These are phyloP conservation scores for Wickerhamomyces mucosus DNA, from an alignment of 805 yeast genomes.

Conservation along the genomic window DNA sequence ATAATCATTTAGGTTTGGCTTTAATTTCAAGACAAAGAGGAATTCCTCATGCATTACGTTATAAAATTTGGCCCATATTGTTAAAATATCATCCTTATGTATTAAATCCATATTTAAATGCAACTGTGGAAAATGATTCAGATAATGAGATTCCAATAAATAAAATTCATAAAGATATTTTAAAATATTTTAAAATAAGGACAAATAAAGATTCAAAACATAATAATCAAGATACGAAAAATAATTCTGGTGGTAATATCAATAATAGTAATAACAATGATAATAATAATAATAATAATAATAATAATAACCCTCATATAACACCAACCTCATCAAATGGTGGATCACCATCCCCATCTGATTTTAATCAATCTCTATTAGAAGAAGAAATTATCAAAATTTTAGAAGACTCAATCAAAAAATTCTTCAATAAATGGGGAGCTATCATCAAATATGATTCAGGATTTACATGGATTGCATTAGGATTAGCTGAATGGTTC, in stretches of 20 bases:
- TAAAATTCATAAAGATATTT: conserved; percentile 45
- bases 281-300: neutral
- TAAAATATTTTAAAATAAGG: conserved; percentile 45
- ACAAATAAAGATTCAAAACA: conserved; percentile 4
- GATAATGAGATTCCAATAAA: conserved; percentile 20
- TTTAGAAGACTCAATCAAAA: conserved; percentile 49
- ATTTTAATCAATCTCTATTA: conserved; percentile 19
- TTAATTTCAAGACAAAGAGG: conserved; percentile 76
- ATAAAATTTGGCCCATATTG: conserved; percentile 76
- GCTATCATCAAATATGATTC: conserved; percentile 65
- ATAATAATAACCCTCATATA: neutral
- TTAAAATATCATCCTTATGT: conserved; percentile 82
- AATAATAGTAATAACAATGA: conserved; percentile 1
- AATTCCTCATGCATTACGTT: conserved; percentile 72
- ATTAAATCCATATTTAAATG: conserved; percentile 59
- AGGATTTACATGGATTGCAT: conserved; percentile 81
- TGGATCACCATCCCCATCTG: conserved; percentile 7
- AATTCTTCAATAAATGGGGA: conserved; percentile 75
- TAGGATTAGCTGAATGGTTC: conserved; percentile 83
- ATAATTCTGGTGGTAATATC: conserved; percentile 7
- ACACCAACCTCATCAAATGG: conserved; percentile 1
- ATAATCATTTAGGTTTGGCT: conserved; percentile 70
- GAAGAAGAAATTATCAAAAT: conserved; percentile 46
- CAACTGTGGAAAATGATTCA: conserved; percentile 26
- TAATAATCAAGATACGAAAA: no score